Percentiles rank a stretch among this genome's conserved stretches.
Conservation (phyloP, 1,284 basidiomycete species). For the Mycena sp. region DNA sequence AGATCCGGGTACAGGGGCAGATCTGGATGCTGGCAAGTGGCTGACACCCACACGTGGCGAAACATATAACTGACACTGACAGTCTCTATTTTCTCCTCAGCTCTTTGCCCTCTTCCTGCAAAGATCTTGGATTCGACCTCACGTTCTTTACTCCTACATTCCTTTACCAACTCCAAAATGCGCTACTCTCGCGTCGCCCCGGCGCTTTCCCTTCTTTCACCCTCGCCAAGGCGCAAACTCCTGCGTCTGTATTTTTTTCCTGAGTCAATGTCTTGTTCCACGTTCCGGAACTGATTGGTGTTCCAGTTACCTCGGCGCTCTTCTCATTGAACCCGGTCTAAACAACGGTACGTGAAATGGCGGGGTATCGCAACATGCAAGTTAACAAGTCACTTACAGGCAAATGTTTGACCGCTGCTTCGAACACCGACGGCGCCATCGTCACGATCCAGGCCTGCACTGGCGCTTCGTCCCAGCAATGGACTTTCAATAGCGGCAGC, state of each 20-base stretch:
- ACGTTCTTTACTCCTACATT: constrained; percentile 24
- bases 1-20: no score
- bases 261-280: not conserved
- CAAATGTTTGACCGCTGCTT: constrained; percentile 58
- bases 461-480: constrained; percentile 52
- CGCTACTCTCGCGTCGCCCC: constrained; percentile 31
- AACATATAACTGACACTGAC: no score
- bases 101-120: constrained; percentile 19
- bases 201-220: constrained; percentile 59
- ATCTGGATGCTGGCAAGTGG: no score
- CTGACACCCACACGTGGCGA: no score
- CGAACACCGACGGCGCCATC: constrained; percentile 54
- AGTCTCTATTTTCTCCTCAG: no score
- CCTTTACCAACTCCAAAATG: constrained; percentile 19
- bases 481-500: constrained; percentile 53
- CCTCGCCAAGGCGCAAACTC: constrained; percentile 29
- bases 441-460: constrained; percentile 57
- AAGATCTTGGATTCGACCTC: constrained; percentile 11
- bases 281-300: not conserved
- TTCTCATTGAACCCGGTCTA: constrained; percentile 52
- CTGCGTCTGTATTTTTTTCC: constrained; percentile 16
- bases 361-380: not conserved
- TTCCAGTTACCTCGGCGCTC: constrained; percentile 46
- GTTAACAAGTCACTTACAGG: constrained; percentile 37
- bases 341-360: constrained; percentile 39